phyloP scores from a whole-genome alignment of 176 grass and related monocot genomes.

The Olyra latifolia region DNA sequence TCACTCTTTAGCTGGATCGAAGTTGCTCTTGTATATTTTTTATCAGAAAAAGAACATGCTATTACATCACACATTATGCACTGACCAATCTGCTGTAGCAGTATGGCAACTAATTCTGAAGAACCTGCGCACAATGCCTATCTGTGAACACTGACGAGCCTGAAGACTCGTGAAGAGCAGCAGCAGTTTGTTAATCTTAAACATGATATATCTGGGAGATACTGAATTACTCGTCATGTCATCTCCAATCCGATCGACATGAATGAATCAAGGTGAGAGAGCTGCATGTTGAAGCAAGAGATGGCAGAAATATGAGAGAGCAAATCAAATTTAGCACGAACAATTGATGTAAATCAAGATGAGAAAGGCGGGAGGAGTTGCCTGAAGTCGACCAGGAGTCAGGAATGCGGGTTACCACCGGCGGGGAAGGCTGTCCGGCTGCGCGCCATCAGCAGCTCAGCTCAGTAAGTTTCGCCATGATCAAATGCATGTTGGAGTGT shows the following conservation, averaged over 20 bases:
- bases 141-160: background rate
- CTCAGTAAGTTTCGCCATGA: background rate
- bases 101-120: conserved; percentile 17
- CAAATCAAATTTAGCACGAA: background rate
- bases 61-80: conserved; percentile 8
- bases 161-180: background rate
- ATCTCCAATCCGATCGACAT: background rate
- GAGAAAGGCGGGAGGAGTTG: background rate
- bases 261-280: background rate
- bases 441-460: background rate
- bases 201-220: background rate
- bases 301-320: background rate
- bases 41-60: background rate
- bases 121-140: background rate
- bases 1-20: background rate
- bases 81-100: conserved; percentile 13
- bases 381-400: conserved; percentile 39
- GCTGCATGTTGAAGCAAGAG: background rate
- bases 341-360: background rate
- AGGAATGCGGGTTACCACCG: conserved; percentile 31
- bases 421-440: conserved; percentile 36
- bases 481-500: background rate
- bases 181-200: background rate
- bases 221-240: background rate
- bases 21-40: background rate